Evolutionary conservation across 129 eudicot genomes (phyloP).

Genomic region (Tanacetum coccineum): DNA sequence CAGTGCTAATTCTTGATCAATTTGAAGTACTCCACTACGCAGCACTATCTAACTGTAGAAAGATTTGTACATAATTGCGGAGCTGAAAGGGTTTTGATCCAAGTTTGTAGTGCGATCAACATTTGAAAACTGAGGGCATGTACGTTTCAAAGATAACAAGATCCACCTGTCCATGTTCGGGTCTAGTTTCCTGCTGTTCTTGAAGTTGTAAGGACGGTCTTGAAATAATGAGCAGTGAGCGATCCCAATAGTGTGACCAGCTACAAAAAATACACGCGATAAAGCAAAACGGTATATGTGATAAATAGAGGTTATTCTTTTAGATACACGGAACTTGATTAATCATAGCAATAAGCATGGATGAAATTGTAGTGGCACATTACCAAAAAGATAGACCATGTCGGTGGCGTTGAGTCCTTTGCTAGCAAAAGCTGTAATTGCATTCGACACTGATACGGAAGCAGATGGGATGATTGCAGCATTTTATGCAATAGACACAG

Average conservation of each 20-base stretch:
- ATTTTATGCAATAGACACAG: no score
- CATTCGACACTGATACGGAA: slow-evolving; percentile 35
- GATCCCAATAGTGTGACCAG: slow-evolving; percentile 58
- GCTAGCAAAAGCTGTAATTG: slow-evolving; percentile 29
- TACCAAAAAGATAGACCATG: slow-evolving; percentile 54
- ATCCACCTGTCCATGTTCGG: no score
- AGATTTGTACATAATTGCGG: slow-evolving; percentile 41
- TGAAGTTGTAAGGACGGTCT: no score
- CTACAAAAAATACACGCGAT: slow-evolving; percentile 2
- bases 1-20: no score
- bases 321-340: no score
- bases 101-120: slow-evolving; percentile 27
- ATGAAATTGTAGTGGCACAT: neutral
- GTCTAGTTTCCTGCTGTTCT: no score
- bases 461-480: slow-evolving; percentile 44
- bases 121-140: no score
- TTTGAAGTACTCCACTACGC: no score
- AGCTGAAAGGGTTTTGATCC: slow-evolving; percentile 43
- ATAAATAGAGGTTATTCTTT: no score
- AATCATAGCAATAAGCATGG: no score
- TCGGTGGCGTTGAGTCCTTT: slow-evolving; percentile 36
- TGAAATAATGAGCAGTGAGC: slow-evolving; percentile 45
- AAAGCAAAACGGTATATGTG: no score
- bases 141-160: no score
- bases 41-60: slow-evolving; percentile 35